Percentiles rank a stretch among this genome's conserved stretches.
phyloP scores from a whole-genome alignment of 2,329 filamentous ascomycete species.

The Stagonosporopsis cucurbitacearum region DNA sequence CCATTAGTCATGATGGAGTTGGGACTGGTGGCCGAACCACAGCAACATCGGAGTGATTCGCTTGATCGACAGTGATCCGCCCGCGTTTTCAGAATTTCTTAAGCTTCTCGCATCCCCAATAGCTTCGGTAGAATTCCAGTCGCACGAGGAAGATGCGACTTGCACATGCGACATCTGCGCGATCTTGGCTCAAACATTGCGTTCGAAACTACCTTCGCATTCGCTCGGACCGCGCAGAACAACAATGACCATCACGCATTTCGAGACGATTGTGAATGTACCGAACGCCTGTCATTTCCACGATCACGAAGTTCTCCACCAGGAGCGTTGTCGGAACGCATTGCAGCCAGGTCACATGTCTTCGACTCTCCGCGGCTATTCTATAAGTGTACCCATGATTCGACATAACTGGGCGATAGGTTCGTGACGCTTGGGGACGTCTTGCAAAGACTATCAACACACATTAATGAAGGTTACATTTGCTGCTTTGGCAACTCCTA shows the following conservation, averaged over 20 bases:
- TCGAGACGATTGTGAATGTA: background rate
- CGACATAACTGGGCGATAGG: too few relatives aligned
- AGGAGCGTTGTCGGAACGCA: slow-evolving; percentile 12
- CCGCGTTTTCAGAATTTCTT: background rate
- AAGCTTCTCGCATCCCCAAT: background rate
- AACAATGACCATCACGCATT: background rate
- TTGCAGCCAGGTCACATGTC: slow-evolving; percentile 1
- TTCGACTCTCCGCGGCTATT: slow-evolving; percentile 2
- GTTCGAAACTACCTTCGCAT: background rate
- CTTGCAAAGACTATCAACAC: too few relatives aligned
- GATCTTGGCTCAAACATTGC: background rate
- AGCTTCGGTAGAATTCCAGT: background rate
- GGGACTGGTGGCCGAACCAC: slow-evolving; percentile 1
- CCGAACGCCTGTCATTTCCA: slow-evolving; percentile 1
- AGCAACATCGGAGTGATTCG: background rate
- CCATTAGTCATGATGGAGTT: slow-evolving; percentile 9
- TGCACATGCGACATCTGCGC: background rate
- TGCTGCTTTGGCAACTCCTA: background rate
- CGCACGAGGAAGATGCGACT: background rate
- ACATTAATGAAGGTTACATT: background rate
- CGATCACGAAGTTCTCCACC: background rate
- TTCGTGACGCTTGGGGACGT: background rate
- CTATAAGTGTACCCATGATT: background rate
- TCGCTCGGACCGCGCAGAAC: background rate
- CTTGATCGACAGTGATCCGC: background rate